A percentile compares a stretch with the other conserved stretches of the same genome.
Conservation (phyloP, 495 filamentous ascomycete genomes). For the Rostrohypoxylon terebratum region DNA sequence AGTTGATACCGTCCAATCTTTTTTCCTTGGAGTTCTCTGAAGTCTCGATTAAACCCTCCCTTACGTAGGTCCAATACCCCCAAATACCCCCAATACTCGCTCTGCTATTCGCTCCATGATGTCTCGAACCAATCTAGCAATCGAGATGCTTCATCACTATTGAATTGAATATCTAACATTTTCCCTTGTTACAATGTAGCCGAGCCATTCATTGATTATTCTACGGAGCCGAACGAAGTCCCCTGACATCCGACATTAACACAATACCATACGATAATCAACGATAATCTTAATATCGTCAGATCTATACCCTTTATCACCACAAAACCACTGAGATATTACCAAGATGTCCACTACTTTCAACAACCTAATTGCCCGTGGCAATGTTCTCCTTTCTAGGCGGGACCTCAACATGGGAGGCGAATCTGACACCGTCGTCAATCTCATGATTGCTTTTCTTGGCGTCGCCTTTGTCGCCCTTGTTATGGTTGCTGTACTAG, state of each 20-base stretch:
- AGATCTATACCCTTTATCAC: slow-evolving; percentile 15
- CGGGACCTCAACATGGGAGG: slow-evolving; percentile 57
- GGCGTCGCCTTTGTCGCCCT: slow-evolving; percentile 78
- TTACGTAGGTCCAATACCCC: slow-evolving; percentile 46
- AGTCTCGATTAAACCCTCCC: slow-evolving; percentile 47
- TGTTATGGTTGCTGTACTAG: slow-evolving; percentile 71
- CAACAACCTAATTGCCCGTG: slow-evolving; percentile 63
- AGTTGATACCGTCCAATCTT: slow-evolving; percentile 66
- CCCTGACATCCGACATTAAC: slow-evolving; percentile 30
- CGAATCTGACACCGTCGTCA: slow-evolving; percentile 65
- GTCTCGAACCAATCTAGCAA: slow-evolving; percentile 34
- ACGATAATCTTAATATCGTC: slow-evolving; percentile 34
- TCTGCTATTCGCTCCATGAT: too few species aligned
- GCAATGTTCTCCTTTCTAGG: slow-evolving; percentile 51
- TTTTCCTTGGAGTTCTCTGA: slow-evolving; percentile 51
- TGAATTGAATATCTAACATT: slow-evolving; percentile 44
- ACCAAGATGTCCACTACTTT: slow-evolving; percentile 62
- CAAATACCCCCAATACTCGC: background rate
- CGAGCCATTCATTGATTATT: slow-evolving; percentile 43
- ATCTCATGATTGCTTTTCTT: slow-evolving; percentile 82
- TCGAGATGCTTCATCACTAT: slow-evolving; percentile 19
- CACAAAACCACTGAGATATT: slow-evolving; percentile 14
- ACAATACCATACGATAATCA: slow-evolving; percentile 3
- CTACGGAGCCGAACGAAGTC: slow-evolving; percentile 35
- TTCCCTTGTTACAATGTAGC: slow-evolving; percentile 38